These are phyloP conservation scores for Diaporthe destruens DNA, from an alignment of 2,329 filamentous ascomycete species.

Conservation along the genomic window DNA sequence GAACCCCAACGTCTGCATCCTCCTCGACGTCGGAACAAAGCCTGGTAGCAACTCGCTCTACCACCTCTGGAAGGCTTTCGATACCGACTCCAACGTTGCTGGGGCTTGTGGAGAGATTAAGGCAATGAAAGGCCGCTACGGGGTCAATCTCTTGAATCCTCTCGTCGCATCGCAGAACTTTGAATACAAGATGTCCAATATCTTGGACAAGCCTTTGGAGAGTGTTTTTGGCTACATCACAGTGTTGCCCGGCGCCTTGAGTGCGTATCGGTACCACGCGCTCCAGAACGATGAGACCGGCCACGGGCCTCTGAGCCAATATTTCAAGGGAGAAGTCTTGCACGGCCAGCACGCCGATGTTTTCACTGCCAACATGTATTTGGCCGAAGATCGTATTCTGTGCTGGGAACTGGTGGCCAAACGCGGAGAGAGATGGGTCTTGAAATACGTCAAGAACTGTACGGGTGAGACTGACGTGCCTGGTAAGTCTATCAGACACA, in stretches of 20 bases:
- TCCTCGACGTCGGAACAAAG: conserved; percentile 95
- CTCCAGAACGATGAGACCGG: conserved; percentile 97
- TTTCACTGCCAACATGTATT: conserved; percentile 97
- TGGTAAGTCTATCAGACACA: conserved; percentile 67
- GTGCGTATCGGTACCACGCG: conserved; percentile 95
- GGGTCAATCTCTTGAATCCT: conserved; percentile 88
- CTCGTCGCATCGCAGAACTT: conserved; percentile 98
- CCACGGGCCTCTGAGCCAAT: conserved; percentile 94
- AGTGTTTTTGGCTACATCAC: conserved; percentile 99
- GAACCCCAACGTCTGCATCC: conserved; percentile 95
- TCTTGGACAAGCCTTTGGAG: conserved; percentile 96
- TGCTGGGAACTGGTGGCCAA: conserved; percentile 98
- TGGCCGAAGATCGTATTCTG: conserved; percentile 89
- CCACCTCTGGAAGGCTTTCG: conserved; percentile 98
- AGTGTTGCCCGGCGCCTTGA: conserved; percentile 92
- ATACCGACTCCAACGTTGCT: conserved; percentile 96
- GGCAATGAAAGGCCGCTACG: conserved; percentile 90
- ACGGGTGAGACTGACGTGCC: conserved; percentile 98
- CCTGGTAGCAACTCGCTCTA: conserved; percentile 93
- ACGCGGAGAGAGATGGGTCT: conserved; percentile 91
- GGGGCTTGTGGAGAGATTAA: conserved; percentile 98
- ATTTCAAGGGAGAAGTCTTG: conserved; percentile 98
- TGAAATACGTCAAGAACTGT: conserved; percentile 97
- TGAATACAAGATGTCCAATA: conserved; percentile 99
- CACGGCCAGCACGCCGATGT: conserved; percentile 97